Conservation (phyloP, 2,329 filamentous ascomycete species). For the Claviceps pazoutovae region DNA sequence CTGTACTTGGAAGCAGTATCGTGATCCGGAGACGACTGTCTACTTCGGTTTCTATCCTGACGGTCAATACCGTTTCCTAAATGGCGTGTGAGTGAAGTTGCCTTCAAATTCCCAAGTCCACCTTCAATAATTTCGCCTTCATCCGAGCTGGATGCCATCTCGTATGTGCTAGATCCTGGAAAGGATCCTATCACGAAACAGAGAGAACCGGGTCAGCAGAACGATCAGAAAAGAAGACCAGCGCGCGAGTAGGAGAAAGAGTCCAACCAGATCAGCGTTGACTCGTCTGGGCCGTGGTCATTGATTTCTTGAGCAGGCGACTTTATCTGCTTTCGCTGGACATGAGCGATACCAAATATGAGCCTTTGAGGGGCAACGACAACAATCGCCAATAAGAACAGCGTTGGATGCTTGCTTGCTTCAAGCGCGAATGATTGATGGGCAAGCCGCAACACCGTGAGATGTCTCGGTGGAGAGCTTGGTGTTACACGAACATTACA, state of each 20-base stretch:
- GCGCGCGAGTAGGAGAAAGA: conserved; percentile 22
- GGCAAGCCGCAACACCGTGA: background rate
- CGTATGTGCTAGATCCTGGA: conserved; percentile 9
- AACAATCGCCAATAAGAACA: background rate
- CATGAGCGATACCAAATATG: background rate
- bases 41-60: conserved; percentile 64
- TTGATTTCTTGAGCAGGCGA: conserved; percentile 5
- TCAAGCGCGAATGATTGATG: background rate
- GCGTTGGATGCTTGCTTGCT: background rate
- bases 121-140: conserved; percentile 79
- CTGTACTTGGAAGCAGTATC: conserved; percentile 30
- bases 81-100: conserved; percentile 69
- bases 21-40: conserved; percentile 44
- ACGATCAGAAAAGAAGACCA: conserved; percentile 14
- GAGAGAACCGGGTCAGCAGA: conserved; percentile 21
- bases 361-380: background rate
- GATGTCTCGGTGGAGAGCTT: conserved; percentile 1
- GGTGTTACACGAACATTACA: background rate
- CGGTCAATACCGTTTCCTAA: conserved; percentile 82
- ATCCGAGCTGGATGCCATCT: conserved; percentile 50
- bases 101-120: conserved; percentile 54
- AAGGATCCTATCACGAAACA: conserved; percentile 4
- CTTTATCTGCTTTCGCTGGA: background rate
- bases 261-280: conserved; percentile 29
- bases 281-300: conserved; percentile 21